Evolutionary conservation across 208 protist species (phyloP), one percentile per base, ranked within the genome.

Genomic region (Strigomonas galati): DNA sequence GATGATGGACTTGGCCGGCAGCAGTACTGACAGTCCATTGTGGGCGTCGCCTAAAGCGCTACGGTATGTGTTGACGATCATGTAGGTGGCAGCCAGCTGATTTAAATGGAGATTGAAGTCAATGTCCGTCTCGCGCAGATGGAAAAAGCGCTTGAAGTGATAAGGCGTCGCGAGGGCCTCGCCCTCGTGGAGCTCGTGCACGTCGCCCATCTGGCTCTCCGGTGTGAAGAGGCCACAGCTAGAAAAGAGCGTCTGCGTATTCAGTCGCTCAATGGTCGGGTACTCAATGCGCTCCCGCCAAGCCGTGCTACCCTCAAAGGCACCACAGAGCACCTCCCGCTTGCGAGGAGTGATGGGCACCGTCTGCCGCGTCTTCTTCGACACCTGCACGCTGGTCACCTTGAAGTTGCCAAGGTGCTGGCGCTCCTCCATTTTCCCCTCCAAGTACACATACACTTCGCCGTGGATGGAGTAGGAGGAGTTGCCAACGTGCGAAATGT

Each of bases 21-120:
- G 69, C 48, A 76, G 67, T 23, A 31, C 74, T 32, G 72, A 76
- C 72, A 56, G 86, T 32, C 61, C 70, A 27, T 67, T 69, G 27
- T 9, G 35, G 24, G 65, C 31, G 30, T 74, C 64, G 19, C 57
- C 67, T 4, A 76, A 14, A 14, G 81, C 78, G 26, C 65, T 65
- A 21, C 85, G 75, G 69, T 88, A 87, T 10, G 80, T 70, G 55
- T 85, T 81, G 48, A 87, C 67, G 19, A 89, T 65, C 1, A 92
- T 62, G 44, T 78, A 51, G 37, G 80, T 85, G 46, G 64, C 72
- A 17, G 70, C 79, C 9, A 86, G 67, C 63, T 92, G 85, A 43
- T 92, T 92, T 0, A 92, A 64, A 59, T 92, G 85, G n/a, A 71
- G 71, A 62, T 92, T 92, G 61, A 87, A 87, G 71, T 92, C 85